Evolutionary conservation across 2,329 filamentous ascomycete species (phyloP).

Genomic region (Penicillium corylophilum): DNA sequence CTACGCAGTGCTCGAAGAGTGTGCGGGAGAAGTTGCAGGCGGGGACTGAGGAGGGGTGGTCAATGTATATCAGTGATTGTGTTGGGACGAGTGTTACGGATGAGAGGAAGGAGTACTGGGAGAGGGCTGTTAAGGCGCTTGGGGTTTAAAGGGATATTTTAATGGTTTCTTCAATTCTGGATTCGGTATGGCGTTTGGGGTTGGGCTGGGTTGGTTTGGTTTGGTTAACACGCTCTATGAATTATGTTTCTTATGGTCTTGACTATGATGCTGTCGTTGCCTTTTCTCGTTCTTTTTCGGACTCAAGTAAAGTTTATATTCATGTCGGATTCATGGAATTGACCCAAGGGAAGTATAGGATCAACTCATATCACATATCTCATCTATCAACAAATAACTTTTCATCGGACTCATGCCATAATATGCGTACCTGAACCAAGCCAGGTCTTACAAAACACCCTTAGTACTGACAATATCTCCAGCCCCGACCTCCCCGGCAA

Average conservation of each 20-base stretch:
- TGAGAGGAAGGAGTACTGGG: conserved; percentile 53
- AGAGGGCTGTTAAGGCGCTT: conserved; percentile 46
- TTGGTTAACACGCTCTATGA: not conserved
- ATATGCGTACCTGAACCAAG: too few species aligned
- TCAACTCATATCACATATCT: conserved; percentile 2
- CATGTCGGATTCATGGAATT: too few species aligned
- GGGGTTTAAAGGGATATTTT: conserved; percentile 20
- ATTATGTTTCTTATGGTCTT: not conserved
- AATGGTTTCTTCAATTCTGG: conserved; percentile 10
- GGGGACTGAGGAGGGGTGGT: conserved; percentile 53
- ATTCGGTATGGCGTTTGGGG: not conserved
- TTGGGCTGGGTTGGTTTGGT: not conserved
- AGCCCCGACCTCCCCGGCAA: conserved; percentile 77
- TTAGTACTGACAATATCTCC: conserved; percentile 96
- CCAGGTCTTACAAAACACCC: conserved; percentile 81
- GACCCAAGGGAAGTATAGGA: not conserved
- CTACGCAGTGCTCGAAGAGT: conserved; percentile 51
- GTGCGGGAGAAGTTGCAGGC: conserved; percentile 46
- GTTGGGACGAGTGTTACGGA: conserved; percentile 51
- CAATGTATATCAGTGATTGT: conserved; percentile 55
- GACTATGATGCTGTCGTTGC: not conserved
- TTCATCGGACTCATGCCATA: too few species aligned
- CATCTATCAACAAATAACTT: not conserved
- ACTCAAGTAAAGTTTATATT: too few species aligned
- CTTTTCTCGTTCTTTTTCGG: too few species aligned